Evolutionary conservation across 2,329 filamentous ascomycete genomes (phyloP), one percentile per base, ranked within the genome.

Genomic region (Exophiala phaeomuriformis): DNA sequence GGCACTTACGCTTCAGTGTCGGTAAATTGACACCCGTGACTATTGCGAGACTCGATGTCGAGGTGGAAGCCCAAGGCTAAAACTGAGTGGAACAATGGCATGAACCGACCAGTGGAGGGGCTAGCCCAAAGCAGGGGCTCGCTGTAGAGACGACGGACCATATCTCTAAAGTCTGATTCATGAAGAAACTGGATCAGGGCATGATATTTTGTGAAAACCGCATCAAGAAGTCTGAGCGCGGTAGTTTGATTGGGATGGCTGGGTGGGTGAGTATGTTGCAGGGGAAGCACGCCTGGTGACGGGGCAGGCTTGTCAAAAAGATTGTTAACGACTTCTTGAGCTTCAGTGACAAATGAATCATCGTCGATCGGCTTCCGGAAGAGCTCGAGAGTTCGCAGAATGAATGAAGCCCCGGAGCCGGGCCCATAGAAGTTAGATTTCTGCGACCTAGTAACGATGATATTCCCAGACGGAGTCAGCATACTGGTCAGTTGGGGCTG

Each of bases 171-270:
- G 31, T 52, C 47, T 4, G 44, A 36, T 40, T 54, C 46, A 33
- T 57, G 49, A n/a, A 62, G 39, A 36, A 62, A 62, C 28, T 55
- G 43, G 12, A 61, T 45, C n/a, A 59, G 51, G 2, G 56, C 51
- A 40, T 58, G 53, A 47, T 45, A 49, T 48, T 56, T 55, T 19
- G 42, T 51, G 19, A 61, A 55, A 7, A 58, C 54, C 39, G 53
- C 37, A 3, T 55, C 46, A 5, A 60, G 49, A 1, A 61, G 52
- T 30, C 30, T 12, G 27, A 56, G 32, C n/a, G 56, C 49, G 19
- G 31, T 45, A 27, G 50, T 19, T 33, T 49, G 43, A 33, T 12
- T 51, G n/a, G 56, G 56, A 10, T 56, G 51, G 35, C 37, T 52
- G 31, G 46, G 49, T 19, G 47, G 42, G 30, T 48, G 44, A 31